Base-by-base conservation (phyloP, 495 filamentous ascomycete species). In the Neurospora hispaniola region DNA sequence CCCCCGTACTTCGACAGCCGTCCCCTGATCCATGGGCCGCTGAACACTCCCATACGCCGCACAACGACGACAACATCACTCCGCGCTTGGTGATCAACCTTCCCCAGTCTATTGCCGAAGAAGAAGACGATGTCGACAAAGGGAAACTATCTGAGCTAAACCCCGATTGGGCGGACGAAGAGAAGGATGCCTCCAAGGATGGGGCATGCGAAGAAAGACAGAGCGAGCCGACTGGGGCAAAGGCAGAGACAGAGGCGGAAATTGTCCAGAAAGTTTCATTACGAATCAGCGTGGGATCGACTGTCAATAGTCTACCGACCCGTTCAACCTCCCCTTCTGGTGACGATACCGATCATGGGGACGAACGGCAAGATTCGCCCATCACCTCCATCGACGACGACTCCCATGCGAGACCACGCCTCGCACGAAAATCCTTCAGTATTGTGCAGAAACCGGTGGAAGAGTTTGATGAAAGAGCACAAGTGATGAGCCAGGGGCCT, bases 311-410 rank as follows among this genome's bases (percentile, higher is more conserved):
- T 9, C 76, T 76, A 27, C 76, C 78, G 69, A 73, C 75, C 7
- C 78, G 81, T 35, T 75, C 83, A 14, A 81, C 84, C 5, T 84
- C 84, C 4, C 79, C 80, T 2, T 84, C 78, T 10, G 83, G 80
- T 7, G 76, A 82, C 12, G 79, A 81, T 20, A 87, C 82, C 42
- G 81, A 81, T 42, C 79, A 78, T 42, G 80, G 80, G 35, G 76
- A 79, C 38, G 80, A 79, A 1, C 76, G 74, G 3, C 81, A 82
- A 73, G 85, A 87, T 41, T 88, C 85, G 0, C 86, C 86, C 8
- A 80, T 86, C n/a, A 86, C 85, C 2, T 86, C 85, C n/a, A 79
- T 86, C 44, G 86, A 88, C 70, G 86, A 88, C 35, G 86, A 86
- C 23, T 78, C 80, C 9, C 81, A 74, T 44, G 71, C 71, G 35